Conservation (phyloP, 352 stramenopile genomes). For the Blastocystis sp. region DNA sequence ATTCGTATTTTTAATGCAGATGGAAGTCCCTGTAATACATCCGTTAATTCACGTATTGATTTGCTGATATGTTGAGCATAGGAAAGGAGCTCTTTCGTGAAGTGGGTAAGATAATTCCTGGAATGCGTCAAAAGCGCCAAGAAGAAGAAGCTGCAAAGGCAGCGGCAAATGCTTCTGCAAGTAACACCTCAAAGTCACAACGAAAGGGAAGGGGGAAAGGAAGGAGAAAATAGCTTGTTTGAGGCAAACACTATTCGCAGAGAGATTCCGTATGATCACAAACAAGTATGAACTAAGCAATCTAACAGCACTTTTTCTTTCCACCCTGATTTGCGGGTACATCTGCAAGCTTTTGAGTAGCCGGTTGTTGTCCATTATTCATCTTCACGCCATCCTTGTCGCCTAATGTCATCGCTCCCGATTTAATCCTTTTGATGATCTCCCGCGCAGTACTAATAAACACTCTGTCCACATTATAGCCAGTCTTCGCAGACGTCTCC, state of each 20-base stretch:
- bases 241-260: background rate
- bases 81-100: slow-evolving; percentile 36
- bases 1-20: slow-evolving; percentile 56
- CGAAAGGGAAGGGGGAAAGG: slow-evolving; percentile 43
- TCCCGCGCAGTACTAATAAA: slow-evolving; percentile 52
- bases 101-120: slow-evolving; percentile 20
- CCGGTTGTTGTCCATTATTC: background rate
- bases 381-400: slow-evolving; percentile 52
- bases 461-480: slow-evolving; percentile 59
- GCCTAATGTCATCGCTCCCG: slow-evolving; percentile 22
- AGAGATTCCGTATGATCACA: background rate
- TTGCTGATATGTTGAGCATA: background rate
- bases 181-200: background rate
- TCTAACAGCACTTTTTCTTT: slow-evolving; percentile 58
- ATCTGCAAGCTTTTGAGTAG: background rate
- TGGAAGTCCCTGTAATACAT: slow-evolving; percentile 31
- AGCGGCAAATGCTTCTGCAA: background rate
- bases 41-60: slow-evolving; percentile 25
- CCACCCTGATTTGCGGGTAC: background rate
- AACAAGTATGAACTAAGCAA: slow-evolving; percentile 16
- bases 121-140: background rate
- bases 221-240: slow-evolving; percentile 43
- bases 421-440: slow-evolving; percentile 56
- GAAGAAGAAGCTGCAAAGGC: background rate
- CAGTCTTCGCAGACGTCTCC: slow-evolving; percentile 58